phyloP scores from a whole-genome alignment of 805 yeast species.

The Metschnikowia corniflorae region DNA sequence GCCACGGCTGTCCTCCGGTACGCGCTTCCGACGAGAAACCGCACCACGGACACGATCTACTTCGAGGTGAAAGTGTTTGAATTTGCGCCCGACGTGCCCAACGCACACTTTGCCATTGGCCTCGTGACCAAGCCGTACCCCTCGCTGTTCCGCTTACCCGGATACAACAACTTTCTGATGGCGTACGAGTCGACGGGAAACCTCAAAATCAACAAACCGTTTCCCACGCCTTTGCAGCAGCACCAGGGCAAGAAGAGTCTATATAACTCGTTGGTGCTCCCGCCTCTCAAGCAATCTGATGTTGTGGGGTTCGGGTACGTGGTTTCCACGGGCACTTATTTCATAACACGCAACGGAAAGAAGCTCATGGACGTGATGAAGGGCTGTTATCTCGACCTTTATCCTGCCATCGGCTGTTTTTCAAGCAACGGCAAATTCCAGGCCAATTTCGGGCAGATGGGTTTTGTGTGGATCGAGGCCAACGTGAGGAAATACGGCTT shows the following conservation, averaged over 20 bases:
- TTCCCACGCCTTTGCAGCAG: conserved; percentile 45
- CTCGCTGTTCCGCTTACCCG: conserved; percentile 63
- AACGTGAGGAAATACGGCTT: conserved; percentile 55
- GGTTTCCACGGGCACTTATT: conserved; percentile 45
- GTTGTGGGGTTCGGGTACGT: conserved; percentile 55
- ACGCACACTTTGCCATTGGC: conserved; percentile 60
- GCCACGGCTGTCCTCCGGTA: conserved; percentile 38
- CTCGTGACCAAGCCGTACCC: conserved; percentile 73
- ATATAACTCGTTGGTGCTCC: conserved; percentile 45
- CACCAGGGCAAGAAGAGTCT: conserved; percentile 39
- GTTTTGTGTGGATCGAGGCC: conserved; percentile 47
- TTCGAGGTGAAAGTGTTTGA: conserved; percentile 53
- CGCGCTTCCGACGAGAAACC: conserved; percentile 35
- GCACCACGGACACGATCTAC: conserved; percentile 47
- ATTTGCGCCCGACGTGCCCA: conserved; percentile 25
- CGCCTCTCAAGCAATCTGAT: conserved; percentile 51
- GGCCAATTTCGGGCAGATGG: conserved; percentile 43
- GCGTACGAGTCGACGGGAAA: conserved; percentile 74
- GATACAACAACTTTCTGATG: conserved; percentile 63
- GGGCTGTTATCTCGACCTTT: conserved; percentile 47
- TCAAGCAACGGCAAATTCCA: conserved; percentile 41
- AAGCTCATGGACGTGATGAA: conserved; percentile 48
- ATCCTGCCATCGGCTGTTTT: conserved; percentile 53
- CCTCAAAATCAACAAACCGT: conserved; percentile 62
- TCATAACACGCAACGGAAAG: conserved; percentile 55